A percentile compares a stretch with the other conserved stretches of the same genome.
Evolutionary conservation across 2,329 filamentous ascomycete genomes (phyloP).

Genomic region (Microsporum ferrugineum): DNA sequence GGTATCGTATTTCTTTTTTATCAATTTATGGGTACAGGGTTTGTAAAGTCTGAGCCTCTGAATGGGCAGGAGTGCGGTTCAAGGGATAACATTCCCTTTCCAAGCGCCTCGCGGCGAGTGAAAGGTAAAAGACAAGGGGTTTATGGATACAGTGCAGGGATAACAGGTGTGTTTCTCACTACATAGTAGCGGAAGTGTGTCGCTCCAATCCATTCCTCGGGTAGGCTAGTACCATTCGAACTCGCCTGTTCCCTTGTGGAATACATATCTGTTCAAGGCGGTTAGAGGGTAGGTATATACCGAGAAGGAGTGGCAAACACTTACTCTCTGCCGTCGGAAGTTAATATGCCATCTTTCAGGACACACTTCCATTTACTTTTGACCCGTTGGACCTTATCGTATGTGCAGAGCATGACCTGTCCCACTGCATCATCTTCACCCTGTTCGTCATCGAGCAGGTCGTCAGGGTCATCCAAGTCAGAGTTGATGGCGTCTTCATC

Average conservation of each 20-base stretch:
- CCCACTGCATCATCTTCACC: slow-evolving; percentile 74
- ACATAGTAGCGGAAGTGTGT: neutral
- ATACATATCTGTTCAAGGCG: slow-evolving; percentile 56
- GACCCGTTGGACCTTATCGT: slow-evolving; percentile 96
- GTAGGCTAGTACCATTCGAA: slow-evolving; percentile 68
- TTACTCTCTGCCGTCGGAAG: slow-evolving; percentile 80
- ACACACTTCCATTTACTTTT: slow-evolving; percentile 99
- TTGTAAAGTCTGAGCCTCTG: neutral
- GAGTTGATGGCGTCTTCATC: slow-evolving; percentile 95
- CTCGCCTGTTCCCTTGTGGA: slow-evolving; percentile 93
- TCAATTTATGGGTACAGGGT: neutral
- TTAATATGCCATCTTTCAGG: slow-evolving; percentile 90
- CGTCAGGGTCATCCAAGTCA: slow-evolving; percentile 89
- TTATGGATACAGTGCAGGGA: neutral
- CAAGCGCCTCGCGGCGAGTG: neutral
- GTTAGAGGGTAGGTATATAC: slow-evolving; percentile 2
- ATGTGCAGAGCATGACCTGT: slow-evolving; percentile 96
- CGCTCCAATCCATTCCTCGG: slow-evolving; percentile 4
- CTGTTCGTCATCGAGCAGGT: slow-evolving; percentile 69
- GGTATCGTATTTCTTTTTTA: neutral
- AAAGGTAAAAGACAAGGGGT: neutral
- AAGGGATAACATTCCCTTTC: neutral
- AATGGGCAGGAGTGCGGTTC: neutral
- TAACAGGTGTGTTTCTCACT: neutral
- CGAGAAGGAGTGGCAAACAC: slow-evolving; percentile 21